Conservation (phyloP, 768 basidiomycete genomes). For the Auricularia heimuer region DNA sequence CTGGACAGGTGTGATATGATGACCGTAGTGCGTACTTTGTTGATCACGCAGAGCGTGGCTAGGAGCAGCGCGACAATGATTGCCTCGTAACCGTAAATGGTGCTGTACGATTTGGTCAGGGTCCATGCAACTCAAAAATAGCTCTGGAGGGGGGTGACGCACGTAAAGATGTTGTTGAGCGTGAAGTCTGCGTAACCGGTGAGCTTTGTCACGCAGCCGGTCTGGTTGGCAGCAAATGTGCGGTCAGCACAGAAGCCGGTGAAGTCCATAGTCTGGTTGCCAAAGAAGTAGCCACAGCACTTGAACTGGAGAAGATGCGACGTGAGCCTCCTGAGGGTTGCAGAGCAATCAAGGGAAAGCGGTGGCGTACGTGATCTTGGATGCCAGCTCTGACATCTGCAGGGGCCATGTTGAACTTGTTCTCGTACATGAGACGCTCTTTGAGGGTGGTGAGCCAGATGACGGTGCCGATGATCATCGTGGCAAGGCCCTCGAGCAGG, state of each 20-base stretch:
- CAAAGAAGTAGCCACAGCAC: slow-evolving; percentile 77
- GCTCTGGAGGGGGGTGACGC: slow-evolving; percentile 22
- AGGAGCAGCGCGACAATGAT: slow-evolving; percentile 67
- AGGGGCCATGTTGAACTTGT: slow-evolving; percentile 41
- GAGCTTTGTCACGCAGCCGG: slow-evolving; percentile 65
- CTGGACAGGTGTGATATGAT: not conserved
- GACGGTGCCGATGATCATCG: slow-evolving; percentile 56
- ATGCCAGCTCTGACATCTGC: slow-evolving; percentile 40
- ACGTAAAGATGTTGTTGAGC: slow-evolving; percentile 80
- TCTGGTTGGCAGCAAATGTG: slow-evolving; percentile 29
- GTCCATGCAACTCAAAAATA: not conserved
- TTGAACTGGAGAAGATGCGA: slow-evolving; percentile 39
- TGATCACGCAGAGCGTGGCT: slow-evolving; percentile 78
- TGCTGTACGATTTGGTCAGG: no score
- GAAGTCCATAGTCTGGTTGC: slow-evolving; percentile 43
- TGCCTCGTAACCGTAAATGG: slow-evolving; percentile 74
- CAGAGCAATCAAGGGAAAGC: not conserved
- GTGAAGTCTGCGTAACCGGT: slow-evolving; percentile 60
- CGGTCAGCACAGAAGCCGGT: slow-evolving; percentile 54
- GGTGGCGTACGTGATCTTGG: slow-evolving; percentile 57
- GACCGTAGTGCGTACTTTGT: slow-evolving; percentile 37
- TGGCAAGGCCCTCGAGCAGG: slow-evolving; percentile 48
- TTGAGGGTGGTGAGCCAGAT: slow-evolving; percentile 77
- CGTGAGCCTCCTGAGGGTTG: slow-evolving; percentile 1
- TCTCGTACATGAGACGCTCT: slow-evolving; percentile 59